Base-by-base conservation (phyloP, 176 grass and related monocot species). In the Saccharum officinarum region DNA sequence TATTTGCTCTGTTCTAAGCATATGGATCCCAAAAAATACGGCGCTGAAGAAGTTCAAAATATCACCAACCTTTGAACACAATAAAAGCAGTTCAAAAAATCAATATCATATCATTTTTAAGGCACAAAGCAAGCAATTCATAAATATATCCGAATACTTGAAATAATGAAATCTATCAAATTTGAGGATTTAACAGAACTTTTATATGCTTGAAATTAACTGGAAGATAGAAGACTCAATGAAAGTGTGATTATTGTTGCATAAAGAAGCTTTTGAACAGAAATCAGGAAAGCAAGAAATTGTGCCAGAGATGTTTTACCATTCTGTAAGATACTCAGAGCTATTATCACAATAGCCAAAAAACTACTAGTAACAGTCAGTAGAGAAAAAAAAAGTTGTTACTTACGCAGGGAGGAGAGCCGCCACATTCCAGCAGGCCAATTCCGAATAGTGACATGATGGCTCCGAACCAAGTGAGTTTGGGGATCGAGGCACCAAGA, bases 321-420 rank as follows among this genome's bases (percentile, higher is more conserved):
- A 18, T 17, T 8, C 22, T 63, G 22, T 28, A 77, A 14, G 8
- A 34, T 70, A n/a, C 34, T 73, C 34, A 69, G 47, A 36, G 28
- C 47, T 68, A 77, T 46, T 60, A 54, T 3, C 17, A 10, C 31
- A 34, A 40, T 3, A 74, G 59, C 46, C 22, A 39, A 73, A 23
- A 82, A 76, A 67, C 20, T 63, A 46, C 20, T 73, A 88, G 33
- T 45, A 92, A 82, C 10, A 2, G 12, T 16, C 75, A 73, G 4
- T 36, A 57, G 1, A 69, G 41, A 78, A 39, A 18, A 38, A 54
- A 86, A 65, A 10, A n/a, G n/a, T 40, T 14, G 11, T 59, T 64
- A 88, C 93, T 81, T 94, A 98, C 97, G 59, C 97, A 95, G n/a
- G 97, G 93, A 79, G 89, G 91, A 71, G 93, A 94, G 39, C 97